Base-by-base conservation (phyloP, 1,284 basidiomycete species). In the Heterobasidion occidentale region DNA sequence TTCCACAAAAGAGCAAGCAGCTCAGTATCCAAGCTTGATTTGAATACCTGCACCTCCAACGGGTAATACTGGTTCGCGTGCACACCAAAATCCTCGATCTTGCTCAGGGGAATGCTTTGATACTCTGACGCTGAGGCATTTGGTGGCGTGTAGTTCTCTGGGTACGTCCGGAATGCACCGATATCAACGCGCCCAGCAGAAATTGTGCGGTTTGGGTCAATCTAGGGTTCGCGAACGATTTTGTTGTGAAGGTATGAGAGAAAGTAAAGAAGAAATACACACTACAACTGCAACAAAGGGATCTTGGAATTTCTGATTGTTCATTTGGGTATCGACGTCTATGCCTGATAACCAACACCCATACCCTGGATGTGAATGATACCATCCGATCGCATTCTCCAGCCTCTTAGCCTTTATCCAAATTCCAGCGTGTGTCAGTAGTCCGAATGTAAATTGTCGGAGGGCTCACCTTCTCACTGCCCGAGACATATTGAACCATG, bases 171-270 rank as follows among this genome's bases (percentile, higher is more conserved):
- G 79, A 99, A 99, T 1, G 96, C 96, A 55, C 96, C 96, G 62
- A 99, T 98, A 70, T 98, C 96, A 45, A 99, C 97, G 72, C 94
- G 94, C 19, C 96, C 97, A 0, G 94, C 94, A 5, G 94, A 97
- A 64, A 99, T 90, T 35, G 97, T 99, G 59, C 97, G 90, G 73
- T 98, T 98, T 14, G 96, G 96, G 70, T 99, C 97, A 64, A 98
- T 94, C 92, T 94, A 60, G 49, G 15, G 9, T 38, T 17, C 17
- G 33, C 8, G n/a, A 50, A 58, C 46, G 44, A 27, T 58, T 34
- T 36, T 51, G 49, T 49, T 47, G n/a, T 34, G 8, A 20, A 20
- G 34, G 19, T 17, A 36, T 53, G 17, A 8, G 47, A 44, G 20
- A 34, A 51, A 36, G 15, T 36, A 38, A 27, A 44, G 54, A 34